These are phyloP conservation scores for Senecio squalidus DNA, from an alignment of 140 eudicot genomes.

Conservation along the genomic window DNA sequence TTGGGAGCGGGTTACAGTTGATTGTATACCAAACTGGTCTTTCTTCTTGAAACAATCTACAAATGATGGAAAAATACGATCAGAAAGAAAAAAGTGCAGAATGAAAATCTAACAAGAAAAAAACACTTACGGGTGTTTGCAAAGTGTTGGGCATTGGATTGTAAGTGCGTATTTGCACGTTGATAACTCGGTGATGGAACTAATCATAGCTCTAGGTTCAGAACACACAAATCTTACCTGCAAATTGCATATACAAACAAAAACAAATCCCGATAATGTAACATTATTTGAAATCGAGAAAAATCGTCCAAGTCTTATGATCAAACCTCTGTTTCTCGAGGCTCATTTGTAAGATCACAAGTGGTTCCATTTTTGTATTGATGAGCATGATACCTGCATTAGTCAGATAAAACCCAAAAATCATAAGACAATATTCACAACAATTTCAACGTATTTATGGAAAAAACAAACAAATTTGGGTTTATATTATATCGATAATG, in stretches of 20 bases:
- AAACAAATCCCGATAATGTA: neutral
- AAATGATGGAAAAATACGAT: neutral
- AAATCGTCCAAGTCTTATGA: neutral
- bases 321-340: conserved; percentile 92
- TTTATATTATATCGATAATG: neutral
- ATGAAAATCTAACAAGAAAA: conserved; percentile 7
- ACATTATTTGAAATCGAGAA: neutral
- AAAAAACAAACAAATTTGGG: neutral
- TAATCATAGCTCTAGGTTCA: conserved; percentile 91
- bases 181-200: conserved; percentile 83
- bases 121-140: conserved; percentile 86
- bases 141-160: conserved; percentile 78
- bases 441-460: neutral
- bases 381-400: conserved; percentile 88
- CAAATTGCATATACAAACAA: conserved; percentile 6
- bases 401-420: neutral
- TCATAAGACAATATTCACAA: neutral
- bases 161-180: conserved; percentile 98
- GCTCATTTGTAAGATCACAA: conserved; percentile 83
- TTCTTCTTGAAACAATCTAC: conserved; percentile 84
- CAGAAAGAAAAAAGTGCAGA: neutral
- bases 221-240: conserved; percentile 97
- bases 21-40: conserved; percentile 84
- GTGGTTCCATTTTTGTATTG: conserved; percentile 79
- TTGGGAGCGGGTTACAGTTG: conserved; percentile 74